Base-by-base conservation (phyloP, 768 basidiomycete species). In the Podaxis carcinomalis region DNA sequence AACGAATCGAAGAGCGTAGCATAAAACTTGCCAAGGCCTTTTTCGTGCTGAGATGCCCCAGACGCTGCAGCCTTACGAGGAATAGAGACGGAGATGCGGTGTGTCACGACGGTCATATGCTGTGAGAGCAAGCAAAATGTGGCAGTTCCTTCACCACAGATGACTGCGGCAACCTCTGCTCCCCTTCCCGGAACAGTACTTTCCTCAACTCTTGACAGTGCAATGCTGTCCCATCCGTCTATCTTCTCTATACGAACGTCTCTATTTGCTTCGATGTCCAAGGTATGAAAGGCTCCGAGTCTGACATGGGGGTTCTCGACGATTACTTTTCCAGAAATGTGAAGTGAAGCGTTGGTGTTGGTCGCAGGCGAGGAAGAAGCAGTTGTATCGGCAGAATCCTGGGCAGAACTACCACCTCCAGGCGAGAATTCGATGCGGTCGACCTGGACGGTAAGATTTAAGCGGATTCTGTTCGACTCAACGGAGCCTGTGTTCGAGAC, bases 71-170 rank as follows among this genome's bases (percentile, higher is more conserved):
- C 85, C 73, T 99, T 99, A 56, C 97, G 83, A 4, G 97, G 97
- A 59, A 98, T 89, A 0, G 90, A 78, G 0, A 94, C 84, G 19
- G 93, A 90, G 57, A 99, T 87, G 21, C 97, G 84, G 69, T 98
- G 93, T 3, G 93, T 78, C 36, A 99, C 88, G 28, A 95, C 79
- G 1, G 97, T 99, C 89, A 98, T 95, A 73, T 98, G 95, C 67
- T 98, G 89, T 1, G 95, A 98, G 13, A 99, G 80, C 32, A 99
- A 75, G 73, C 97, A 98, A 71, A 99, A 91, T 9, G 93, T 89
- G 1, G 97, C 97, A 1, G 85, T 88, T 19, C 97, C 97, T 79
- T 99, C 97, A 36, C 97, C 96, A 65, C 92, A 93, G 3, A 99
- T 93, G 23, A 99, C 82, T 0, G 97, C 97, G 13, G 92, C 97